phyloP scores from a whole-genome alignment of 768 basidiomycete species.

The Pisolithus albus region DNA sequence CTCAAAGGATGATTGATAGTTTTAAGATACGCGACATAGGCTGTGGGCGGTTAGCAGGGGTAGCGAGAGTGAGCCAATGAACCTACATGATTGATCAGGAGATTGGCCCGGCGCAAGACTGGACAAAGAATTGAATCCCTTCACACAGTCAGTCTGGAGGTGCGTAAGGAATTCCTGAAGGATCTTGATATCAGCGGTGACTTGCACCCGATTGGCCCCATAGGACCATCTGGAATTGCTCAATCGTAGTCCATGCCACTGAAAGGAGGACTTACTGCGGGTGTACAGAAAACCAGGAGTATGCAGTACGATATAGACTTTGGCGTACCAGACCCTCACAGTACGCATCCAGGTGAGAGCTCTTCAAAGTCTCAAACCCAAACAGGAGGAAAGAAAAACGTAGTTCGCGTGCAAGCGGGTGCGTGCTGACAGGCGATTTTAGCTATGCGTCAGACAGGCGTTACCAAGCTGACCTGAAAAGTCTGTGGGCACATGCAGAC shows the following conservation, averaged over 20 bases:
- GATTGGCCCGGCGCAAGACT: constrained; percentile 53
- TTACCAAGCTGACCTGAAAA: constrained; percentile 56
- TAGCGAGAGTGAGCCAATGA: background rate
- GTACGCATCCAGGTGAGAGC: constrained; percentile 76
- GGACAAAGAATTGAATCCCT: constrained; percentile 50
- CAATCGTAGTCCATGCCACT: background rate
- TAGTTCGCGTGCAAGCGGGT: constrained; percentile 84
- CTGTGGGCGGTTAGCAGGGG: constrained; percentile 26
- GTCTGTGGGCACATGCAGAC: constrained; percentile 62
- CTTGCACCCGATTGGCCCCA: constrained; percentile 88
- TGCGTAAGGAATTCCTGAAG: constrained; percentile 77
- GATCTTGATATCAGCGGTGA: constrained; percentile 83
- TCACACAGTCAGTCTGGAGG: constrained; percentile 66
- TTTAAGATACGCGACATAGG: constrained; percentile 55
- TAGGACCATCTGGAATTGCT: constrained; percentile 73
- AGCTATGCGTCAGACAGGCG: background rate
- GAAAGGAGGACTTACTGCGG: constrained; percentile 63
- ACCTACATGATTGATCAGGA: constrained; percentile 38
- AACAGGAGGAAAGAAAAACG: constrained; percentile 89
- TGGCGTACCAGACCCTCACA: constrained; percentile 75
- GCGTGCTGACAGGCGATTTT: constrained; percentile 51
- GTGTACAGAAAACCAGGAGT: constrained; percentile 90
- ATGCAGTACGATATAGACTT: constrained; percentile 70
- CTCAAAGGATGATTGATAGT: constrained; percentile 69
- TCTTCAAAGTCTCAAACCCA: constrained; percentile 86